These are phyloP conservation scores for Boletus subcaerulescens DNA, from an alignment of 768 basidiomycete genomes.

Conservation along the genomic window DNA sequence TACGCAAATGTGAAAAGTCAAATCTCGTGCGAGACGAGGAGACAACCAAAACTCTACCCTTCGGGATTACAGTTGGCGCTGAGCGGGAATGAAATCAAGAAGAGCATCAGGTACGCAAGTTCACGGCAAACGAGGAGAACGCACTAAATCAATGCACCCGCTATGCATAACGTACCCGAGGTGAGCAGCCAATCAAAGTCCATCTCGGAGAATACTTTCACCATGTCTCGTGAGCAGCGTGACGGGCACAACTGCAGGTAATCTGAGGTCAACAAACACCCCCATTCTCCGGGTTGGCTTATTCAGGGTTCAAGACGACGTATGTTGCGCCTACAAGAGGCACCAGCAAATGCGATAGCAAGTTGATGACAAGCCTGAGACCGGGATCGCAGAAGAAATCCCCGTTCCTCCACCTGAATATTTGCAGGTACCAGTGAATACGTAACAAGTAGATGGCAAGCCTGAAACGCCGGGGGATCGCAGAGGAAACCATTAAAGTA, in stretches of 20 bases:
- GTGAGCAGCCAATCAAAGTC: conserved; percentile 68
- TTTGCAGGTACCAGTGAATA: conserved; percentile 58
- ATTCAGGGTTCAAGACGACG: conserved; percentile 76
- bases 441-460: conserved; percentile 55
- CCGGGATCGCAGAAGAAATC: no score
- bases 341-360: no score
- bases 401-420: background rate
- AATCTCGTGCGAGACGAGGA: conserved; percentile 84
- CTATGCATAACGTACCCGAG: conserved; percentile 73
- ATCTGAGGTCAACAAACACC: conserved; percentile 77
- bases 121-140: conserved; percentile 37
- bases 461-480: conserved; percentile 47
- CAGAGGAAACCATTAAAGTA: conserved; percentile 78
- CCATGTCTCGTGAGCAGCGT: conserved; percentile 65
- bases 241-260: conserved; percentile 67
- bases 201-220: conserved; percentile 54
- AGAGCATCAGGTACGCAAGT: conserved; percentile 23
- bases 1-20: conserved; percentile 86
- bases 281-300: conserved; percentile 60
- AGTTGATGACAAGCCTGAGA: no score
- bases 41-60: conserved; percentile 69
- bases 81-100: conserved; percentile 36
- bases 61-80: conserved; percentile 87
- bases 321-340: conserved; percentile 54
- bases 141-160: conserved; percentile 80